These are phyloP conservation scores for Purpureocillium lavendulum DNA, from an alignment of 2,329 filamentous ascomycete species.

Conservation along the genomic window DNA sequence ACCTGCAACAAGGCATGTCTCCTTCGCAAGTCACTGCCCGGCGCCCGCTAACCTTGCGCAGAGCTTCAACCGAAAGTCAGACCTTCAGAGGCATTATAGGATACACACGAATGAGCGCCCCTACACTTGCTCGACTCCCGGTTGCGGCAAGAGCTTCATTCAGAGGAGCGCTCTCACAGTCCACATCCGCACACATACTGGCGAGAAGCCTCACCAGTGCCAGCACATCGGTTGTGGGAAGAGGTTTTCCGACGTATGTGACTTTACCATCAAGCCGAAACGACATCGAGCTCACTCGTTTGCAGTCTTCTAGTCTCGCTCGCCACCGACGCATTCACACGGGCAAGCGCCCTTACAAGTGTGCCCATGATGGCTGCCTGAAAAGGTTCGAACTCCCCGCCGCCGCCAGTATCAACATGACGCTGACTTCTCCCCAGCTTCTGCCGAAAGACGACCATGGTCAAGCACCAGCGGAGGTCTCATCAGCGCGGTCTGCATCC, in stretches of 20 bases:
- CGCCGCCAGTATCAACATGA: no score
- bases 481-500: conserved; percentile 51
- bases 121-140: conserved; percentile 50
- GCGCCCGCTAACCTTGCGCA: conserved; percentile 18
- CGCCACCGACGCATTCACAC: conserved; percentile 59
- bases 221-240: conserved; percentile 58
- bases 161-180: conserved; percentile 63
- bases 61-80: conserved; percentile 67
- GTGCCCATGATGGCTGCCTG: conserved; percentile 50
- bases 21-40: not conserved
- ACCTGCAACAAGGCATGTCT: conserved; percentile 50
- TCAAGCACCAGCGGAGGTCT: conserved; percentile 56
- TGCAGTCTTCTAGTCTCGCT: conserved; percentile 55
- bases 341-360: conserved; percentile 58
- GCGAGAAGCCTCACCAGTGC: conserved; percentile 64
- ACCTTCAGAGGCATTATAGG: conserved; percentile 60
- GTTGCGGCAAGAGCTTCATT: conserved; percentile 63
- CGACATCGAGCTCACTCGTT: conserved; percentile 5
- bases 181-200: conserved; percentile 62
- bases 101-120: conserved; percentile 66
- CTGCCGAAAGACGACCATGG: conserved; percentile 64
- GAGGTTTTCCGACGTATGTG: conserved; percentile 59
- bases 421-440: conserved; percentile 40
- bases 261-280: not conserved
- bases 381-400: conserved; percentile 41